Conservation (phyloP, 306 rosid genomes). For the Ziziphus jujuba region DNA sequence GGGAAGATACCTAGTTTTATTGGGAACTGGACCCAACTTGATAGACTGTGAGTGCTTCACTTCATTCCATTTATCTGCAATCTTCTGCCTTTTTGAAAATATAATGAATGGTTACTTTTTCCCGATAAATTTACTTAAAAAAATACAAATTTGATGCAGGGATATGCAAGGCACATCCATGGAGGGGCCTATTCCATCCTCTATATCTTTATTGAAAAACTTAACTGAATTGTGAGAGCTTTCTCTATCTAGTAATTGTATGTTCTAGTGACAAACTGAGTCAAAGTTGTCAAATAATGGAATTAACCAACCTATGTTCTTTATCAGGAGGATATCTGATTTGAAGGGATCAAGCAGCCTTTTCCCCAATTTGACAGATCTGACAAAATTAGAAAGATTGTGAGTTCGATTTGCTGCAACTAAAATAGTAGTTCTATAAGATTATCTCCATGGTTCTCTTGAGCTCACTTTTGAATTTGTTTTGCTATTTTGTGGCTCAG, state of each 20-base stretch:
- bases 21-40: constrained; percentile 66
- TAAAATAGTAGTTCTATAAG: not conserved
- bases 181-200: constrained; percentile 70
- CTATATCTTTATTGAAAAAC: constrained; percentile 40
- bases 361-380: constrained; percentile 53
- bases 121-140: not conserved
- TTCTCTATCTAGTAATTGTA: constrained; percentile 3
- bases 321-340: constrained; percentile 70
- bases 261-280: constrained; percentile 1
- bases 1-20: constrained; percentile 63
- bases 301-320: constrained; percentile 23
- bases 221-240: constrained; percentile 50
- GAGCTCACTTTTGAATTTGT: constrained; percentile 7
- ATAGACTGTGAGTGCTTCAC: constrained; percentile 46
- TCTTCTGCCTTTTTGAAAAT: constrained; percentile 4
- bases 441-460: not conserved
- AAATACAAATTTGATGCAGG: constrained; percentile 34
- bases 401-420: constrained; percentile 36
- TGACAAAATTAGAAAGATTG: constrained; percentile 37
- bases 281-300: not conserved
- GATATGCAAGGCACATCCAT: constrained; percentile 72
- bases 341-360: constrained; percentile 47
- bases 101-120: not conserved
- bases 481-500: constrained; percentile 31
- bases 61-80: constrained; percentile 1